phyloP scores from a whole-genome alignment of 306 rosid species.

The Medicago ruthenica region DNA sequence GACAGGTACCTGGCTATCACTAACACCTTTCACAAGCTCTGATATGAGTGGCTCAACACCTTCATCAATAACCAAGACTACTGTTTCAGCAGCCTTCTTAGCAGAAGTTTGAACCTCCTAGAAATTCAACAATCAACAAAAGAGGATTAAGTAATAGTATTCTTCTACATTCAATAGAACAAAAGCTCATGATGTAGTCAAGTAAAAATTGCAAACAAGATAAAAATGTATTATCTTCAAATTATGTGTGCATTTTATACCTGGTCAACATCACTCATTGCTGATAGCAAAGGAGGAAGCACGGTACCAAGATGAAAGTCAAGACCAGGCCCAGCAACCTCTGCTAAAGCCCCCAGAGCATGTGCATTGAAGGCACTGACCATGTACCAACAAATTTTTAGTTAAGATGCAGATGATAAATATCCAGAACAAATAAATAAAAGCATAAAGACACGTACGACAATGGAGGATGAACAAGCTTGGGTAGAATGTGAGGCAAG shows the following conservation, averaged over 20 bases:
- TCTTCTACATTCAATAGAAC: constrained; percentile 13
- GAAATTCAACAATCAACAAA: constrained; percentile 44
- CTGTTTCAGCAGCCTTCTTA: constrained; percentile 91
- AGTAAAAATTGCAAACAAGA: constrained; percentile 25
- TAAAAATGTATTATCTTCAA: constrained; percentile 26
- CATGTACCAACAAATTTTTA: constrained; percentile 27
- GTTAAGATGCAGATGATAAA: constrained; percentile 22
- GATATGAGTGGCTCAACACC: constrained; percentile 84
- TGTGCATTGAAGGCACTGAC: constrained; percentile 93
- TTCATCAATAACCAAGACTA: constrained; percentile 84
- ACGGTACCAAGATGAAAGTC: constrained; percentile 80
- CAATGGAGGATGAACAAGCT: constrained; percentile 88
- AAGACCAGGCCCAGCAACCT: constrained; percentile 96
- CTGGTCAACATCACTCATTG: constrained; percentile 78
- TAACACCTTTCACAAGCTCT: constrained; percentile 82
- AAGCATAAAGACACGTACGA: constrained; percentile 66
- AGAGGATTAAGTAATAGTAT: constrained; percentile 24
- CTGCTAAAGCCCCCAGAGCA: constrained; percentile 98
- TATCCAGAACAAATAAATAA: constrained; percentile 22
- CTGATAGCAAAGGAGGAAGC: constrained; percentile 90
- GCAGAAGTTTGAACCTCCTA: constrained; percentile 89
- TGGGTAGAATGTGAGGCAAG: constrained; percentile 94
- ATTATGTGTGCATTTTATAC: constrained; percentile 42
- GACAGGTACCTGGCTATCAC: constrained; percentile 76
- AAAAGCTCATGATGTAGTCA: constrained; percentile 5